Conservation (phyloP, 257 asterid genomes). For the Haberlea rhodopensis region DNA sequence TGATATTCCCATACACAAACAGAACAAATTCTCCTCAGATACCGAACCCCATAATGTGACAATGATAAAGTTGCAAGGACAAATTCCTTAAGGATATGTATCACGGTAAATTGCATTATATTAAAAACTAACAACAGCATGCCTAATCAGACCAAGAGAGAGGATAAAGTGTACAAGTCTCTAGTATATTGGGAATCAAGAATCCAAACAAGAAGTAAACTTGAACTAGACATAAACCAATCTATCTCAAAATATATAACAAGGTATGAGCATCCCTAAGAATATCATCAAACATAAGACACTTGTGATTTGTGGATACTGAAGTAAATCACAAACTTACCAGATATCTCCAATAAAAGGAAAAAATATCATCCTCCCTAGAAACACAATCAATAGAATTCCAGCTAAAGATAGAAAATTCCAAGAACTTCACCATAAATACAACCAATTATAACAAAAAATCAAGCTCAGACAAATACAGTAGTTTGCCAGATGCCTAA, state of each 20-base stretch:
- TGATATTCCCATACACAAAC: slow-evolving; percentile 18
- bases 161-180: slow-evolving; percentile 14
- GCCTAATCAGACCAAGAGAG: slow-evolving; percentile 21
- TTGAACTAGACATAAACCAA: slow-evolving; percentile 13
- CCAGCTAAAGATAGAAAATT: slow-evolving; percentile 16
- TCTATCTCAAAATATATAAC: slow-evolving; percentile 10
- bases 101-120: slow-evolving; percentile 11
- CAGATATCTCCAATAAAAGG: slow-evolving; percentile 1
- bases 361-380: background rate
- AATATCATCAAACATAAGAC: background rate
- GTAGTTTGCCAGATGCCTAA: background rate
- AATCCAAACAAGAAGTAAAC: slow-evolving; percentile 26
- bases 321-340: slow-evolving; percentile 5
- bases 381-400: slow-evolving; percentile 16
- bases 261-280: slow-evolving; percentile 6
- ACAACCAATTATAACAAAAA: background rate
- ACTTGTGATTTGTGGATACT: background rate
- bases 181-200: slow-evolving; percentile 36
- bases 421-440: slow-evolving; percentile 9
- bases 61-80: slow-evolving; percentile 22
- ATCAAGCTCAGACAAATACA: background rate
- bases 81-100: slow-evolving; percentile 27
- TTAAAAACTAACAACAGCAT: slow-evolving; percentile 14
- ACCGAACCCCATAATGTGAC: slow-evolving; percentile 17
- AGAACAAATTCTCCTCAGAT: slow-evolving; percentile 26